These are phyloP conservation scores for Tardiomyces depauwii DNA, from an alignment of 1,139 yeast genomes.

Conservation along the genomic window DNA sequence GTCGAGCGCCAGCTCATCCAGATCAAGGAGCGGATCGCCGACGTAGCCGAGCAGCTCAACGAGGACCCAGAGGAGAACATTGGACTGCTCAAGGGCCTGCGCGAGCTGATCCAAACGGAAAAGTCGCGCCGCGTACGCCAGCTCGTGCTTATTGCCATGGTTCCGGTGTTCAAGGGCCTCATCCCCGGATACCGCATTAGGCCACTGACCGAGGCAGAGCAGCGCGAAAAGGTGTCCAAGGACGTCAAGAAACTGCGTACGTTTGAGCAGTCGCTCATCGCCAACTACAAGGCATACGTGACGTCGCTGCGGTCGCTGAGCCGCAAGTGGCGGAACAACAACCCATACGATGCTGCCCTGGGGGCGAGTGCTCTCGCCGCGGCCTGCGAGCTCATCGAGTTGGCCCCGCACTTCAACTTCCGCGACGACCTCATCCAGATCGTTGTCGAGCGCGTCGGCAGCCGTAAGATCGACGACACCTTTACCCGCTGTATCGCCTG, in stretches of 20 bases:
- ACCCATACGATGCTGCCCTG: slow-evolving; percentile 30
- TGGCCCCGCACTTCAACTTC: slow-evolving; percentile 71
- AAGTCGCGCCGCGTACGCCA: slow-evolving; percentile 59
- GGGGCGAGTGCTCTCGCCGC: slow-evolving; percentile 60
- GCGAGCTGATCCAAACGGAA: slow-evolving; percentile 46
- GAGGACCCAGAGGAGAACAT: slow-evolving; percentile 90
- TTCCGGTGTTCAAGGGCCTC: slow-evolving; percentile 74
- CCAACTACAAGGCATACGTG: slow-evolving; percentile 60
- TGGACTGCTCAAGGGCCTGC: slow-evolving; percentile 51
- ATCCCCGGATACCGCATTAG: slow-evolving; percentile 86
- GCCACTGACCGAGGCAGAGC: slow-evolving; percentile 70
- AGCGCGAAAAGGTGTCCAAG: slow-evolving; percentile 57
- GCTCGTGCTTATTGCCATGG: slow-evolving; percentile 64
- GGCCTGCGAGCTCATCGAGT: slow-evolving; percentile 62
- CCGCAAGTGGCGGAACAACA: slow-evolving; percentile 19
- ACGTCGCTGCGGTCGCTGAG: slow-evolving; percentile 38
- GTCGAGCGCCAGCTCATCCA: slow-evolving; percentile 35
- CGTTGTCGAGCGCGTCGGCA: slow-evolving; percentile 37
- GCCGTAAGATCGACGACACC: slow-evolving; percentile 26
- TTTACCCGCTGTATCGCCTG: slow-evolving; percentile 54
- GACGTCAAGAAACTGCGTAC: slow-evolving; percentile 68
- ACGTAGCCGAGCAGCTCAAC: slow-evolving; percentile 60
- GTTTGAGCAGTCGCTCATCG: slow-evolving; percentile 69
- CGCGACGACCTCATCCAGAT: slow-evolving; percentile 61
- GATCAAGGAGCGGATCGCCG: slow-evolving; percentile 78